Conservation (phyloP, 2,329 filamentous ascomycete genomes). For the Botryotinia narcissicola region DNA sequence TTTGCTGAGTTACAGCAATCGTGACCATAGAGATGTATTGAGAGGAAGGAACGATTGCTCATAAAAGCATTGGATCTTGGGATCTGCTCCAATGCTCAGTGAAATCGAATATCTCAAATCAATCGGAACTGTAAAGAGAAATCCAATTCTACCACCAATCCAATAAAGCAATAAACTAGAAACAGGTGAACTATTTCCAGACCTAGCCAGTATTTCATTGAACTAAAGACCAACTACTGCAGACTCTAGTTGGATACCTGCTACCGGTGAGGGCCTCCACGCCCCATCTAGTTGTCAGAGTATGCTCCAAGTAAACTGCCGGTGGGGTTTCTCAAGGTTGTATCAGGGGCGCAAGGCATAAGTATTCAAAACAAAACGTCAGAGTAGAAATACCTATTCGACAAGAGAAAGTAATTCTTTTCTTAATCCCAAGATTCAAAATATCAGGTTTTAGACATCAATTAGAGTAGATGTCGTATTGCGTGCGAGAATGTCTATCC, state of each 20-base stretch:
- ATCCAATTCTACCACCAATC: background rate
- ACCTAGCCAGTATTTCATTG: background rate
- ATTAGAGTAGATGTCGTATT: background rate
- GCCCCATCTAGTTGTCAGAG: background rate
- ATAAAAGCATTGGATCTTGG: background rate
- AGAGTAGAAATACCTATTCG: background rate
- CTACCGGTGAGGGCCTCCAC: constrained; percentile 38
- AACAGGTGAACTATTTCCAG: too few relatives aligned
- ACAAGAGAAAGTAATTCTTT: background rate
- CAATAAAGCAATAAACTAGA: background rate
- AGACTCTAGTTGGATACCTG: background rate
- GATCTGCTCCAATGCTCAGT: background rate
- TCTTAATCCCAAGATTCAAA: background rate
- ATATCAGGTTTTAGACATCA: background rate
- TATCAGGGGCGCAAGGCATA: background rate
- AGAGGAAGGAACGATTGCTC: constrained; percentile 1
- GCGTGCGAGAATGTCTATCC: background rate
- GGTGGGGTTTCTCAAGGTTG: background rate
- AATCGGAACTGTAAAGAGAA: background rate
- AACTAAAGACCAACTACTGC: background rate
- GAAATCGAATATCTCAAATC: background rate
- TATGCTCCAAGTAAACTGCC: background rate
- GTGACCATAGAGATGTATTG: background rate
- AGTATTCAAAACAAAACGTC: background rate
- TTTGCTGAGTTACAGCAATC: background rate